phyloP scores from a whole-genome alignment of 768 basidiomycete species.

The Tulasnella sp. region DNA sequence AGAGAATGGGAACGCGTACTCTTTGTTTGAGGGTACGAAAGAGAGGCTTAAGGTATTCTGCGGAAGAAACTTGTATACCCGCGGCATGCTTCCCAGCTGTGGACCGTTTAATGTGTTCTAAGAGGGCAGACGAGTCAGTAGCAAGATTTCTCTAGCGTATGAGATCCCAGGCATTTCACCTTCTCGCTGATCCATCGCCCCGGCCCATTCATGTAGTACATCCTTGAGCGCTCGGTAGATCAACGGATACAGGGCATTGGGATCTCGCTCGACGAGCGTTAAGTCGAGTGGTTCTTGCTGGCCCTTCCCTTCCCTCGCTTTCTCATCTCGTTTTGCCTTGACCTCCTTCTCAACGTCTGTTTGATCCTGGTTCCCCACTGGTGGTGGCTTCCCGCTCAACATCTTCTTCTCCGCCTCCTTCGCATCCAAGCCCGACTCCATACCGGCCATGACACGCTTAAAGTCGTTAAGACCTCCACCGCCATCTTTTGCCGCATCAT shows the following conservation, averaged over 20 bases:
- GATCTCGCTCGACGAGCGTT: constrained; percentile 72
- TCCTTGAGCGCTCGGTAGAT: constrained; percentile 94
- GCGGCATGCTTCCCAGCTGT: constrained; percentile 90
- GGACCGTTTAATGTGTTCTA: constrained; percentile 77
- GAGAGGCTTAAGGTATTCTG: constrained; percentile 91
- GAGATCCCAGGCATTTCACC: constrained; percentile 34
- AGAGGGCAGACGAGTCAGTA: constrained; percentile 7
- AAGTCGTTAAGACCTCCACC: constrained; percentile 87
- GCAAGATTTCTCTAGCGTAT: too few relatives aligned
- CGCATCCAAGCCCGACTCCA: constrained; percentile 49
- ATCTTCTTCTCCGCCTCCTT: constrained; percentile 72
- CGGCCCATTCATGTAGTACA: constrained; percentile 91
- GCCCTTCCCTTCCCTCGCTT: constrained; percentile 35
- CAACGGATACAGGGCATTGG: constrained; percentile 90
- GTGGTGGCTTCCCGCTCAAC: constrained; percentile 49
- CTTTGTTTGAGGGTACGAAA: constrained; percentile 84
- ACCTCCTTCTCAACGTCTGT: constrained; percentile 24
- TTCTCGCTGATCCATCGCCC: constrained; percentile 87
- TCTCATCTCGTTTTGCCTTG: constrained; percentile 56
- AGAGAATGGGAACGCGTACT: constrained; percentile 36
- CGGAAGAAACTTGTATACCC: constrained; percentile 90
- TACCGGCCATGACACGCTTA: constrained; percentile 35
- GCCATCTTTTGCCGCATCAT: constrained; percentile 54
- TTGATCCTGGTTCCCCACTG: constrained; percentile 29
- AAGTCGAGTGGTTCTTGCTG: constrained; percentile 62